Percentiles rank a stretch among this genome's conserved stretches.
These are phyloP conservation scores for Pleodorina starrii DNA, from an alignment of 139 green algal genomes.

Conservation along the genomic window DNA sequence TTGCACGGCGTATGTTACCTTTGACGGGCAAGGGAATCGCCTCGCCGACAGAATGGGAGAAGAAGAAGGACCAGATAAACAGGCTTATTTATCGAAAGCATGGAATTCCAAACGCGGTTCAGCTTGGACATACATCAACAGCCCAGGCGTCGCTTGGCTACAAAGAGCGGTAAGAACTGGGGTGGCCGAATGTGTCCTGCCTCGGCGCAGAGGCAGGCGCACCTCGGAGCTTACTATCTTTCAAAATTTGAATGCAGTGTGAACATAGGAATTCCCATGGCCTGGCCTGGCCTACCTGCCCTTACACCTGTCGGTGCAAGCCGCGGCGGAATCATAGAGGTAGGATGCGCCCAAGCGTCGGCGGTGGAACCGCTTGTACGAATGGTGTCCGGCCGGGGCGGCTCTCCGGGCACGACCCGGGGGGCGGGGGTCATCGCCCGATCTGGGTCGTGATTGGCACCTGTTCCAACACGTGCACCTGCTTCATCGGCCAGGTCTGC, in stretches of 20 bases:
- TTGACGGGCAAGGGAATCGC: neutral
- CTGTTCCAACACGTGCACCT: too few species aligned
- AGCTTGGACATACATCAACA: neutral
- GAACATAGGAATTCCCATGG: neutral
- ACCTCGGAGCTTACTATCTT: too few species aligned
- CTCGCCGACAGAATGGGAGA: neutral
- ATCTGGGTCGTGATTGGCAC: too few species aligned
- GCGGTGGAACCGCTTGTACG: too few species aligned
- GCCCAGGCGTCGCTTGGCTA: neutral
- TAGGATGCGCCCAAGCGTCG: neutral
- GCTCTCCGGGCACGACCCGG: too few species aligned
- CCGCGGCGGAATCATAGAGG: constrained; percentile 1
- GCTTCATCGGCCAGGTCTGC: neutral
- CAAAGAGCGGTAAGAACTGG: constrained; percentile 31
- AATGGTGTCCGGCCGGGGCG: too few species aligned
- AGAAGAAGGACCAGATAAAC: neutral
- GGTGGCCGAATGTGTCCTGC: too few species aligned
- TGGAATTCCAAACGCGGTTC: constrained; percentile 21
- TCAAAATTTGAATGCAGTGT: too few species aligned
- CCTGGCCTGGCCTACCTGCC: constrained; percentile 4
- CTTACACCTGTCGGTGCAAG: neutral
- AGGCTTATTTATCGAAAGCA: neutral
- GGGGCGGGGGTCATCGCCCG: too few species aligned
- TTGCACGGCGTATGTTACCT: neutral
- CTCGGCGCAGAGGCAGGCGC: too few species aligned